Base-by-base conservation (phyloP, 371 early-diverging fungal species). In the Mortierella sp. region DNA sequence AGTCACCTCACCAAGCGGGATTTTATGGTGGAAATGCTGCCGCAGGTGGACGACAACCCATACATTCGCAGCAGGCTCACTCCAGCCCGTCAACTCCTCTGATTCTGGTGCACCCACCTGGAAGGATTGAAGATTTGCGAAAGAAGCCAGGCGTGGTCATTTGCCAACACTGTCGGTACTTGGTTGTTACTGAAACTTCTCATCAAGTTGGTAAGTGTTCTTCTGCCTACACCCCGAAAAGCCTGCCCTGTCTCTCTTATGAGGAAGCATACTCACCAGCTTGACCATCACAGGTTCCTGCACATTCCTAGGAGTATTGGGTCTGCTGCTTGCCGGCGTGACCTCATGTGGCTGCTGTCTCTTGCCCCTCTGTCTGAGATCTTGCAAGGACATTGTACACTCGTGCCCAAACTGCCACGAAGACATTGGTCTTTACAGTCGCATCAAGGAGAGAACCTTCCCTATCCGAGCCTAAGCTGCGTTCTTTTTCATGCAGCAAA, bases 261-360 rank as follows among this genome's bases (percentile, higher is more conserved):
- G 19, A 5, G 9, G 37, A 37, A 9, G 9, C 37, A 37, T 26
- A 23, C 53, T 53, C 9, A 37, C 37, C 37, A 37, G 5, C 37
- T 37, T 37, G 37, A 37, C 37, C 37, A 37, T 37, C 37, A 16
- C 23, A 53, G 53, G 53, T 26, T 53, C 53, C 21, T 53, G 53
- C 53, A 53, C 53, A 53, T 53, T 23, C 26, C 53, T 53, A 12
- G 26, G 53, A 19, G 26, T 53, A 3, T 26, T 53, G 53, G 26
- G 23, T 23, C 26, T 53, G 53, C 53, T 53, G 53, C 23, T 53
- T 19, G 23, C 26, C 23, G 53, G 53, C 53, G 26, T 53, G 12
- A 53, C 53, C 23, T 53, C 53, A 9, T 53, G 53, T 53, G 53
- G 53, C 53, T 53, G 53, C 53, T 53, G 53, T 53, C 53, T 53